Conservation (phyloP, 2,329 filamentous ascomycete genomes). For the Penicillium sp. region DNA sequence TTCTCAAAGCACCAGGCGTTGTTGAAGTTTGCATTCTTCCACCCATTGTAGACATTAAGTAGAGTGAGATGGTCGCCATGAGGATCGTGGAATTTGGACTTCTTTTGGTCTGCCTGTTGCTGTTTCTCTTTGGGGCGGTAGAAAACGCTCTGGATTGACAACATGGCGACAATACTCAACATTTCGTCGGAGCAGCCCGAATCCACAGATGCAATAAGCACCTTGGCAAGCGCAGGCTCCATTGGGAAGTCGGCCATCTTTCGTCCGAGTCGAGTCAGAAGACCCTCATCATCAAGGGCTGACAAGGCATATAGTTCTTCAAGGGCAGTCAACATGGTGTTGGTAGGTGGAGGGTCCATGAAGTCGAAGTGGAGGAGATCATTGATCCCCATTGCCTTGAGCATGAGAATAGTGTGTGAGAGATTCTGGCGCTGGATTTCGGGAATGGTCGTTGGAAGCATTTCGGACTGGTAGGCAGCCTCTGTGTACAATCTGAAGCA, state of each 20-base stretch:
- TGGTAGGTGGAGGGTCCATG: conserved; percentile 96
- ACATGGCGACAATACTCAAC: conserved; percentile 90
- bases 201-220: conserved; percentile 82
- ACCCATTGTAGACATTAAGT: conserved; percentile 95
- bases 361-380: conserved; percentile 97
- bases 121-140: conserved; percentile 98
- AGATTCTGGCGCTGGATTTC: conserved; percentile 96
- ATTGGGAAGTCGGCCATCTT: conserved; percentile 99
- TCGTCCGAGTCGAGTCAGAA: conserved; percentile 84
- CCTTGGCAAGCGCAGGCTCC: conserved; percentile 89
- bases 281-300: conserved; percentile 90
- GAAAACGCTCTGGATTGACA: conserved; percentile 82
- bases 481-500: conserved; percentile 96
- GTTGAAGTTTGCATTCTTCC: conserved; percentile 80
- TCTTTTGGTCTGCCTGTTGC: conserved; percentile 93
- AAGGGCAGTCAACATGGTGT: conserved; percentile 93
- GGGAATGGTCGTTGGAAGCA: conserved; percentile 92
- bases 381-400: conserved; percentile 99
- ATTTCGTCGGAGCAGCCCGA: conserved; percentile 90
- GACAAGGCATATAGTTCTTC: conserved; percentile 93
- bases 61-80: conserved; percentile 92
- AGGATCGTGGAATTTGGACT: conserved; percentile 94
- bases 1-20: conserved; percentile 97
- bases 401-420: conserved; percentile 89
- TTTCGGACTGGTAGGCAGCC: conserved; percentile 91